phyloP scores from a whole-genome alignment of 768 basidiomycete species.

The Chalciporus sphaerocephalus region DNA sequence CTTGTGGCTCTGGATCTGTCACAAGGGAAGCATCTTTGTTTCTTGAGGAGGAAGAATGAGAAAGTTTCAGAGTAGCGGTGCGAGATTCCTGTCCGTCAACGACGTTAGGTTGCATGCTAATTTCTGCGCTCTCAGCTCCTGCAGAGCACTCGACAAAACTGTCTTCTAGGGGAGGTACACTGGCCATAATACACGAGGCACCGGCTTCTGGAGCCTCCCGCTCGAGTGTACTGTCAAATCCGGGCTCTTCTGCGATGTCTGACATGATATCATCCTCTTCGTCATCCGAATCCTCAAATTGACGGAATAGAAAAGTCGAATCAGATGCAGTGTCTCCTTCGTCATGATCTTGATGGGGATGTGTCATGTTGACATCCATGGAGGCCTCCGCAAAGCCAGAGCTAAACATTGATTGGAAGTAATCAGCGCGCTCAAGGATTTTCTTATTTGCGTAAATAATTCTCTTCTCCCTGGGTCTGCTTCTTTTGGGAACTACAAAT shows the following conservation, averaged over 20 bases:
- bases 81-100: slow-evolving; percentile 17
- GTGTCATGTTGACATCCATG: slow-evolving; percentile 27
- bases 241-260: slow-evolving; percentile 31
- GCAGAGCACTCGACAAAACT: slow-evolving; percentile 1
- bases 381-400: slow-evolving; percentile 65
- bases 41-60: slow-evolving; percentile 40
- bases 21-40: slow-evolving; percentile 21
- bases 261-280: slow-evolving; percentile 46
- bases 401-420: slow-evolving; percentile 76
- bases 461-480: slow-evolving; percentile 34
- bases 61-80: slow-evolving; percentile 32
- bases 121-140: slow-evolving; percentile 1
- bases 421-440: slow-evolving; percentile 66
- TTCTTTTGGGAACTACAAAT: slow-evolving; percentile 60
- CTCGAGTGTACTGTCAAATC: slow-evolving; percentile 27
- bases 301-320: slow-evolving; percentile 33
- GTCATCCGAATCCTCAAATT: slow-evolving; percentile 49
- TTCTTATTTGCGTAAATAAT: slow-evolving; percentile 66
- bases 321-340: slow-evolving; percentile 50
- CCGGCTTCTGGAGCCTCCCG: slow-evolving; percentile 16
- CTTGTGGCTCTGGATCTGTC: slow-evolving; percentile 11
- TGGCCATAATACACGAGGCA: neutral
- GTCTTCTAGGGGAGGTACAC: slow-evolving; percentile 8
- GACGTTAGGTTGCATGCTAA: neutral
- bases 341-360: slow-evolving; percentile 23